Conservation (phyloP, 176 grass and related monocot genomes). For the Lolium rigidum region DNA sequence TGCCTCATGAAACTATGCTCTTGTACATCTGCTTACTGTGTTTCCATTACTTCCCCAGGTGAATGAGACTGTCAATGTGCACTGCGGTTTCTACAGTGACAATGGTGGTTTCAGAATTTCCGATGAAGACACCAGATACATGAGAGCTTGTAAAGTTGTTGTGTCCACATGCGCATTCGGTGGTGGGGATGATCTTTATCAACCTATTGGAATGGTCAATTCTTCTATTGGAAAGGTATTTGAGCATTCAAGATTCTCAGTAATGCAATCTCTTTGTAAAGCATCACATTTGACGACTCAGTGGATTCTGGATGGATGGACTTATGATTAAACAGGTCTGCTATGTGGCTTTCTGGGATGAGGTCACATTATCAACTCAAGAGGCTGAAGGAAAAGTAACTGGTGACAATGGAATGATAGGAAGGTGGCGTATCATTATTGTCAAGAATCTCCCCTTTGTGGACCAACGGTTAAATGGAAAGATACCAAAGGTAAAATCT, state of each 20-base stretch:
- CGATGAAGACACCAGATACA: slow-evolving; percentile 65
- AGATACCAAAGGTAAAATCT: slow-evolving; percentile 84
- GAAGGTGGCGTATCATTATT: slow-evolving; percentile 82
- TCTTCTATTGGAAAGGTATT: slow-evolving; percentile 74
- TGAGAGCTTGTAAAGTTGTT: slow-evolving; percentile 78
- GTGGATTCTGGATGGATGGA: slow-evolving; percentile 25
- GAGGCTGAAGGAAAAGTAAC: slow-evolving; percentile 83
- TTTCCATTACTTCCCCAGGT: slow-evolving; percentile 45
- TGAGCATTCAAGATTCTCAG: slow-evolving; percentile 18
- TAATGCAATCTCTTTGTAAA: slow-evolving; percentile 7
- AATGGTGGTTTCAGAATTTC: slow-evolving; percentile 92
- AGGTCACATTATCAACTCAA: slow-evolving; percentile 71
- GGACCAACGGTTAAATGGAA: slow-evolving; percentile 95
- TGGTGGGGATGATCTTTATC: slow-evolving; percentile 94
- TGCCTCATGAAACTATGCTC: neutral
- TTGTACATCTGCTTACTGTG: slow-evolving; percentile 25
- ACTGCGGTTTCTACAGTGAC: slow-evolving; percentile 88
- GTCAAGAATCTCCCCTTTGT: slow-evolving; percentile 77
- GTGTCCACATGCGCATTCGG: slow-evolving; percentile 95
- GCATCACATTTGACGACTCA: neutral
- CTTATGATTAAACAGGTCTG: slow-evolving; percentile 69
- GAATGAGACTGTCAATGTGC: slow-evolving; percentile 61
- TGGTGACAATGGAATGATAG: slow-evolving; percentile 67
- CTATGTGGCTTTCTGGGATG: slow-evolving; percentile 94
- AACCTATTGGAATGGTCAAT: slow-evolving; percentile 94